Evolutionary conservation across 345 rosid genomes (phyloP).

Genomic region (Eucalyptus rudis): DNA sequence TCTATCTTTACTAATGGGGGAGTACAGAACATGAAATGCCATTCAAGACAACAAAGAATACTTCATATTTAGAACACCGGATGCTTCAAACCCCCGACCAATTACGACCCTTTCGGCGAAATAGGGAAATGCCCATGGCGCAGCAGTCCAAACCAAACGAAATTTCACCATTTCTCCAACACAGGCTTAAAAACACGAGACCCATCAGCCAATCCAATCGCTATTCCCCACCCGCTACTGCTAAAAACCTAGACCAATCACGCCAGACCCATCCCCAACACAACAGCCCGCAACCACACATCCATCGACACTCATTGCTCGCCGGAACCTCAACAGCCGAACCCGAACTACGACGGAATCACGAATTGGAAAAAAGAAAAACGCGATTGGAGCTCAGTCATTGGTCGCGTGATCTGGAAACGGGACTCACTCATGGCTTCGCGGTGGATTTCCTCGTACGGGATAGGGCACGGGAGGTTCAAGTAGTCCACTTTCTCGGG

Average conservation of each 20-base stretch:
- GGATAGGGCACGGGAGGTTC: constrained; percentile 81
- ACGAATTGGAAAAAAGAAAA: neutral
- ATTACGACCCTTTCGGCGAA: neutral
- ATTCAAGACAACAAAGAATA: neutral
- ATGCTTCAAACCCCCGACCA: neutral
- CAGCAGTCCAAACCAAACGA: neutral
- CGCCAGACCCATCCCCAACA: neutral
- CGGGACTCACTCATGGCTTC: constrained; percentile 70
- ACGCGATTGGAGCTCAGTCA: neutral
- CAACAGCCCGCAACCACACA: neutral
- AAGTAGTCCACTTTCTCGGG: constrained; percentile 55
- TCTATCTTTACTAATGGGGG: neutral
- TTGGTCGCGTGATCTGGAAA: neutral
- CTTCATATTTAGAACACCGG: neutral
- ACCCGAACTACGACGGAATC: neutral
- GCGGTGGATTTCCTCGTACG: constrained; percentile 88
- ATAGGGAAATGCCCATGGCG: neutral
- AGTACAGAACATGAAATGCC: neutral
- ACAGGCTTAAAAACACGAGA: neutral
- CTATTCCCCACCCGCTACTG: neutral
- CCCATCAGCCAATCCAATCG: neutral
- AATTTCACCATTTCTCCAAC: neutral
- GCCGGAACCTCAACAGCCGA: neutral
- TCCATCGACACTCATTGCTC: neutral
- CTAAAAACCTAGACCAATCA: neutral